Evolutionary conservation across 257 asterid species (phyloP), one percentile per base, ranked within the genome.

Genomic region (Gentiana dahurica): DNA sequence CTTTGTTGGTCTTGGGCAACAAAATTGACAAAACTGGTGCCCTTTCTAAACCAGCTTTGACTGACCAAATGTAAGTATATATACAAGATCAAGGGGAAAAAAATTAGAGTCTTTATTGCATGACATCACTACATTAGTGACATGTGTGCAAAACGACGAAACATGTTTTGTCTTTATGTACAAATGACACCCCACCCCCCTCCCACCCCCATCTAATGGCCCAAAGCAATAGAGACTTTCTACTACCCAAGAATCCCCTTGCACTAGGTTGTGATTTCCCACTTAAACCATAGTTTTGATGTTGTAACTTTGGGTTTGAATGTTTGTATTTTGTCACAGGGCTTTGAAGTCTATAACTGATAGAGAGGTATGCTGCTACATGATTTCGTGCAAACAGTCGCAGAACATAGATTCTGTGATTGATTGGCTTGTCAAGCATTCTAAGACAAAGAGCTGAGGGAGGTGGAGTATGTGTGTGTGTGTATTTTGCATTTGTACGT

Each of bases 331-430:
- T 34, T 34, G 46, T n/a, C 73, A 76, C 82, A 91, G 98, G 98
- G 98, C 57, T 55, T 77, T 91, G 58, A 81, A 79, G 64, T 78
- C 87, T 1, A 78, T 91, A 43, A 78, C 94, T 8, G 95, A 88
- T 56, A 76, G 98, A 70, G 98, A 91, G 75, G 98, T 91, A 0
- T 91, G 96, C 85, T 87, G 98, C 90, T 87, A 71, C 65, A 87
- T 91, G 96, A 87, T 91, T 76, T 91, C 98, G 12, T 91, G 98
- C 94, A 87, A 87, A 79, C 85, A 83, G 77, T 91, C 94, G 2
- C 85, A 95, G 41, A 91, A 91, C 69, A 91, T 91, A 49, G 96
- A 91, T 67, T 87, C 87, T 66, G 98, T 91, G 62, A 87, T 91
- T 41, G 96, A 91, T 54, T 91, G 96, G 98, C 87, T 91, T 4